phyloP scores from a whole-genome alignment of 2,329 filamentous ascomycete genomes.

The Allantophomopsis cytisporea region DNA sequence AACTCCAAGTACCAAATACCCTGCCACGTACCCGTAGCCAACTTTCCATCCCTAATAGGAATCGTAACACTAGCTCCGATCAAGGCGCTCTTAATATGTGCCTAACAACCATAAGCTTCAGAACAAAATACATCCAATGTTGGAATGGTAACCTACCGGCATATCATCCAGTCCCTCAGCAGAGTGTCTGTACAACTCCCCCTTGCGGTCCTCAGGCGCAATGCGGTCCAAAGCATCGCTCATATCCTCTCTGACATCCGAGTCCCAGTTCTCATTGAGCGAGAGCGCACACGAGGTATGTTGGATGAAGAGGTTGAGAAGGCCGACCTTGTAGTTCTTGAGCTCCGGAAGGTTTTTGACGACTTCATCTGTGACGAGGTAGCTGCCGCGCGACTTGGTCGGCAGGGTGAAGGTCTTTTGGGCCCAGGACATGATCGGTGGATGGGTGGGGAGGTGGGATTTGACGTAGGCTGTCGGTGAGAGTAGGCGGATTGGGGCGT shows the following conservation, averaged over 20 bases:
- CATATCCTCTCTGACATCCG: conserved; percentile 85
- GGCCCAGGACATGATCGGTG: conserved; percentile 50
- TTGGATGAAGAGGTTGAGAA: conserved; percentile 85
- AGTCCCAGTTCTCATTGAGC: conserved; percentile 85
- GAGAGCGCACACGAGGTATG: conserved; percentile 86
- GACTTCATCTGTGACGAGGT: conserved; percentile 76
- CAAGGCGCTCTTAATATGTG: conserved; percentile 85
- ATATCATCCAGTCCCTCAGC: conserved; percentile 90
- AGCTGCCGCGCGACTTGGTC: conserved; percentile 64
- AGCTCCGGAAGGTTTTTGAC: conserved; percentile 64
- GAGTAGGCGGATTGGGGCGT: conserved; percentile 29
- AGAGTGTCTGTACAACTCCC: conserved; percentile 69
- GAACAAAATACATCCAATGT: background rate
- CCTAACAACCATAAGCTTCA: conserved; percentile 28
- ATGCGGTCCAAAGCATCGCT: conserved; percentile 85
- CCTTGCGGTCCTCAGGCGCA: conserved; percentile 67
- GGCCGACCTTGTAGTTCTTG: conserved; percentile 66
- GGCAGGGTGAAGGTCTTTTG: conserved; percentile 80
- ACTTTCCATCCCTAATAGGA: conserved; percentile 73
- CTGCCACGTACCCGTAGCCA: conserved; percentile 65
- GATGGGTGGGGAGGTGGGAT: conserved; percentile 5
- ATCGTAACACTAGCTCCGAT: conserved; percentile 83
- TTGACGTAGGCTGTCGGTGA: conserved; percentile 15
- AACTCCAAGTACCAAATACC: conserved; percentile 91
- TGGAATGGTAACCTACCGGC: conserved; percentile 44